A percentile compares a stretch with the other conserved stretches of the same genome.
Conservation (phyloP, 192 early-diverging fungal species). For the Backusella psychrophila region DNA sequence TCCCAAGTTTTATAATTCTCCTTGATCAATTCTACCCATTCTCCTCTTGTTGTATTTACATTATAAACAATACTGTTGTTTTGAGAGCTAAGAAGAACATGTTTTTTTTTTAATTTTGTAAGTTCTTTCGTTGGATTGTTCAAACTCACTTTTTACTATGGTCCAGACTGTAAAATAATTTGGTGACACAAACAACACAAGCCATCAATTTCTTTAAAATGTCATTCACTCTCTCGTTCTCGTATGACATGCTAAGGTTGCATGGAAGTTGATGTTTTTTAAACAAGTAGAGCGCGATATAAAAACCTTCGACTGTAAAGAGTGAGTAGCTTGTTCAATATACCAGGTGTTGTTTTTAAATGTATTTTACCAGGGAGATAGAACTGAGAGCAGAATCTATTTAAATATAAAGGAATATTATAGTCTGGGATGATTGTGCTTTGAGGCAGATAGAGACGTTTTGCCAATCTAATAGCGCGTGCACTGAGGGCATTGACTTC, state of each 20-base stretch:
- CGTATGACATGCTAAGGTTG: background rate
- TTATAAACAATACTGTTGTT: background rate
- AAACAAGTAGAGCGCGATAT: background rate
- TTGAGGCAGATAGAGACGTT: background rate
- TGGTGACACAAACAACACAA: conserved; percentile 2
- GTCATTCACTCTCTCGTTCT: background rate
- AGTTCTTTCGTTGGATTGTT: background rate
- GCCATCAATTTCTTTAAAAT: conserved; percentile 3
- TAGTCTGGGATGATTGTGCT: conserved; percentile 4
- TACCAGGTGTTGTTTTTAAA: background rate
- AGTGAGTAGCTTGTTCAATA: background rate
- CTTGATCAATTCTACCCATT: background rate
- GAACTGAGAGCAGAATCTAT: conserved; percentile 25
- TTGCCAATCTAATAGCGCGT: background rate
- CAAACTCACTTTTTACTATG: background rate
- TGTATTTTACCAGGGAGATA: conserved; percentile 18
- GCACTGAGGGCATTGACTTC: background rate
- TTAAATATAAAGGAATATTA: conserved; percentile 20
- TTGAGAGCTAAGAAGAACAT: background rate
- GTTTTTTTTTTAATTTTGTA: no score
- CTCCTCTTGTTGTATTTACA: background rate
- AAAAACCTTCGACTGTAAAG: conserved; percentile 13
- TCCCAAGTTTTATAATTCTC: background rate
- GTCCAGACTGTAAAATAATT: background rate
- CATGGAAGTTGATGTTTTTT: background rate